Conservation (phyloP, 345 rosid genomes). For the Citropsis articulata region DNA sequence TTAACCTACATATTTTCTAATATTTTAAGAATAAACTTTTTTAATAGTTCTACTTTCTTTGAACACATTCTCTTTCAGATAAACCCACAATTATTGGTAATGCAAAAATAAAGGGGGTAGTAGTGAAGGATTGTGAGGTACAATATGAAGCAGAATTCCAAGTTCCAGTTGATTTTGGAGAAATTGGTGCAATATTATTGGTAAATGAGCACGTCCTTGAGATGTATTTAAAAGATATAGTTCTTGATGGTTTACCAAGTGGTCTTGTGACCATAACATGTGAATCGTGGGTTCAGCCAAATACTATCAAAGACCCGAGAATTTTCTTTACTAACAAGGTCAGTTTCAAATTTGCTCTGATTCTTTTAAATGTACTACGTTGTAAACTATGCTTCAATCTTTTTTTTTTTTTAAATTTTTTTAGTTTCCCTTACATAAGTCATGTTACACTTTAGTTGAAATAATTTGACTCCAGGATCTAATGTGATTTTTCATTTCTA, state of each 20-base stretch:
- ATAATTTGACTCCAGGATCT: background rate
- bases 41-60: background rate
- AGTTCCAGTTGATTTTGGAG: constrained; percentile 55
- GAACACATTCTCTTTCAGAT: constrained; percentile 22
- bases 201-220: constrained; percentile 74
- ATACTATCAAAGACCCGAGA: constrained; percentile 40
- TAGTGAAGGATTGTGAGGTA: constrained; percentile 20
- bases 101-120: constrained; percentile 34
- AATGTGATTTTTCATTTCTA: too few relatives aligned
- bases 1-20: too few relatives aligned
- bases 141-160: constrained; percentile 54
- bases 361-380: background rate
- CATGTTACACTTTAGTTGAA: too few relatives aligned
- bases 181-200: constrained; percentile 54
- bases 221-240: constrained; percentile 48
- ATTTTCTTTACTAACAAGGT: constrained; percentile 65
- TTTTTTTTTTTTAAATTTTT: too few relatives aligned
- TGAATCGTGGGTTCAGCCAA: constrained; percentile 63
- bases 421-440: too few relatives aligned
- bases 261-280: constrained; percentile 45
- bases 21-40: background rate
- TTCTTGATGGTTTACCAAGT: constrained; percentile 35
- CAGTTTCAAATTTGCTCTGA: background rate
- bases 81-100: constrained; percentile 41
- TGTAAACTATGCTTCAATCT: too few relatives aligned